Percentiles rank a stretch among this genome's conserved stretches.
phyloP scores from a whole-genome alignment of 805 yeast species.

The Cyberlindnera mycetangii region DNA sequence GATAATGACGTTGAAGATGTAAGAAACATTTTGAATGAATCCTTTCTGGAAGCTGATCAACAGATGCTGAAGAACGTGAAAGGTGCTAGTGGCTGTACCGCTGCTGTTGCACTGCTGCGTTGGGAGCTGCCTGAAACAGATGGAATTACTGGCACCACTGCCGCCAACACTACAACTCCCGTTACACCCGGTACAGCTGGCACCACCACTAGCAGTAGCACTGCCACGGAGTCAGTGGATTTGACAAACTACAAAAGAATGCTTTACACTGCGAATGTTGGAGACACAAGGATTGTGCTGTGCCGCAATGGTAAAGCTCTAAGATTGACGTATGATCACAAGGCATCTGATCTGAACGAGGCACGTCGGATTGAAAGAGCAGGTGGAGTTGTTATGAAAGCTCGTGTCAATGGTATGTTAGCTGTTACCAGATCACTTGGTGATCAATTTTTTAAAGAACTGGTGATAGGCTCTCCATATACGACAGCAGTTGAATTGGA shows the following conservation, averaged over 20 bases:
- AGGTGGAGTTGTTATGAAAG: slow-evolving; percentile 88
- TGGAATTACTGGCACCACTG: not conserved
- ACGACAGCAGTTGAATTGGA: slow-evolving; percentile 82
- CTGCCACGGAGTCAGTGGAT: no score
- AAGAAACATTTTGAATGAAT: slow-evolving; percentile 59
- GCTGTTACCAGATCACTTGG: slow-evolving; percentile 95
- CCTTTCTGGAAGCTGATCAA: slow-evolving; percentile 75
- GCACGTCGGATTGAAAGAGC: slow-evolving; percentile 66
- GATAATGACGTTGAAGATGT: slow-evolving; percentile 49
- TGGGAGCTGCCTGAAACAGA: slow-evolving; percentile 59
- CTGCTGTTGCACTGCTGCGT: slow-evolving; percentile 86
- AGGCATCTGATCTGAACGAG: slow-evolving; percentile 81
- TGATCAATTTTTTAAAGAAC: slow-evolving; percentile 85
- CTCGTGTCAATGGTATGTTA: slow-evolving; percentile 91
- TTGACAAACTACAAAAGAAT: slow-evolving; percentile 55
- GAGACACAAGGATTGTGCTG: slow-evolving; percentile 84
- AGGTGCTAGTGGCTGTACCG: slow-evolving; percentile 89
- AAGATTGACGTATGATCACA: slow-evolving; percentile 88
- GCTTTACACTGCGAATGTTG: slow-evolving; percentile 92
- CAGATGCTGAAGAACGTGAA: slow-evolving; percentile 55
- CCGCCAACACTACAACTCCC: not conserved
- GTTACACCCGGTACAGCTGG: no score
- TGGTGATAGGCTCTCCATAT: slow-evolving; percentile 87
- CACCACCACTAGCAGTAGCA: no score
- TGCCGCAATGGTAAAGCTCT: slow-evolving; percentile 72